Base-by-base conservation (phyloP, 176 grass and related monocot genomes). In the Zoysia pacifica region DNA sequence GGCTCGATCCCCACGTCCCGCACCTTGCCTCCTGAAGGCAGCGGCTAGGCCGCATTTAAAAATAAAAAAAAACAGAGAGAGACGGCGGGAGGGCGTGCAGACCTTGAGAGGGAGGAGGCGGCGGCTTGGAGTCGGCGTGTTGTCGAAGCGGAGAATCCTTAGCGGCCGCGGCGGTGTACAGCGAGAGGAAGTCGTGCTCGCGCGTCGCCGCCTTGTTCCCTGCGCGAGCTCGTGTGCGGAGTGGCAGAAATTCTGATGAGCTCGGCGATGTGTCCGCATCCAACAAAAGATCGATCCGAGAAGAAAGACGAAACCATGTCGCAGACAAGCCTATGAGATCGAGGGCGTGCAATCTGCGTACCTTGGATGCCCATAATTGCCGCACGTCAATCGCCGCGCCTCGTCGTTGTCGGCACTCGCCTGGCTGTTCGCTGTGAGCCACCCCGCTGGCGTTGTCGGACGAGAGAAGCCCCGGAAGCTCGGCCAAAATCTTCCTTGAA, bases 171-270 rank as follows among this genome's bases (percentile, higher is more conserved):
- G 63, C 37, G 51, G 86, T 20, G 88, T 93, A 89, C 45, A 91
- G 86, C 68, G 93, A 91, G 70, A 97, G 90, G 85, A 93, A 97
- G 77, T 97, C 90, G 78, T 97, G 93, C 70, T 93, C 88, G 67
- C 83, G 88, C 67, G 88, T 86, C 72, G 88, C 86, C 39, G 90
- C 79, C 82, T 93, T 93, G 65, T 93, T 97, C 72, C 88, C 93
- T 97, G 88, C 63, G 19, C 16, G 18, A 11, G 36, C 7, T 51
- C 48, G 7, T 28, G 28, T 28, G 28, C 28, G 28, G 28, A 28
- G 28, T 28, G 28, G 28, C 28, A 28, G 0, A 43, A 55, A 53
- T 83, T 5, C 5, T 5, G n/a, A 38, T 11, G 13, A 71, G 76
- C 85, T 70, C 6, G 10, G 76, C 16, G 37, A 68, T 15, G 35